Conservation (phyloP, 116 monocot genomes). For the Phalaenopsis hybrid region DNA sequence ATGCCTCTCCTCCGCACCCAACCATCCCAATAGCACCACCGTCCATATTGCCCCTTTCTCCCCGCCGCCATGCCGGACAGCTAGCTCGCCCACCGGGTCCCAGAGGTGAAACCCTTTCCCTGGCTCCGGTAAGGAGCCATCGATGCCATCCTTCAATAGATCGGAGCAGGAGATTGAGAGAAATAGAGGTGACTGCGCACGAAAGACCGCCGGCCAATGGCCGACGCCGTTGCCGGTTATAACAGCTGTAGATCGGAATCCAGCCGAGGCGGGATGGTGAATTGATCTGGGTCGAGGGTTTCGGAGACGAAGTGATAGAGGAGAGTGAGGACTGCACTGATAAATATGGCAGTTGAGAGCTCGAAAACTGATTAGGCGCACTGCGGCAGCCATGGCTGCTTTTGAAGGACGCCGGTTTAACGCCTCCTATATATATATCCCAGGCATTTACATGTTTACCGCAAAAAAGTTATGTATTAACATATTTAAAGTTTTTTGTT, state of each 20-base stretch:
- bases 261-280: background rate
- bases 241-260: background rate
- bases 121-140: background rate
- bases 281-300: background rate
- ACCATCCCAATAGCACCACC: constrained; percentile 84
- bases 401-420: background rate
- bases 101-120: constrained; percentile 6
- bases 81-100: constrained; percentile 8
- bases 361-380: constrained; percentile 1
- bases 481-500: too few species aligned
- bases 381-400: background rate
- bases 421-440: background rate
- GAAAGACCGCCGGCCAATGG: background rate
- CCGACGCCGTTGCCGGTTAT: background rate
- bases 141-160: background rate
- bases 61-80: background rate
- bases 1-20: constrained; percentile 79
- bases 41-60: constrained; percentile 33
- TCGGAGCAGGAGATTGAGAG: constrained; percentile 3
- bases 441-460: too few species aligned
- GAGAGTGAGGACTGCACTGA: constrained; percentile 6
- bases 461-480: too few species aligned
- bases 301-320: constrained; percentile 8
- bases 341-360: background rate
- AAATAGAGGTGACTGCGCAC: background rate